Base-by-base conservation (phyloP, 768 basidiomycete species). In the Macrolepiota albuminosa region DNA sequence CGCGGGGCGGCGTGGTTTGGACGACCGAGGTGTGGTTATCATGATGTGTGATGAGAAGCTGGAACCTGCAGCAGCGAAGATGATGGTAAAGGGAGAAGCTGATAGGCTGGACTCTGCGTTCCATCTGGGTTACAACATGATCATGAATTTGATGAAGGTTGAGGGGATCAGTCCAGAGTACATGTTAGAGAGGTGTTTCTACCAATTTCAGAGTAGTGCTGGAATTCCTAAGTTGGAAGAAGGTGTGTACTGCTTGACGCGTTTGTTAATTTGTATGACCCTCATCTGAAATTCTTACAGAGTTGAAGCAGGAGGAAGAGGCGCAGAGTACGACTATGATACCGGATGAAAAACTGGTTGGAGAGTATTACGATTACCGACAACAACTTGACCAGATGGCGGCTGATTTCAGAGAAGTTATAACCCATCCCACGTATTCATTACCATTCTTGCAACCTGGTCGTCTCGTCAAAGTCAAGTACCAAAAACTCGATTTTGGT, bases 41-140 rank as follows among this genome's bases (percentile, higher is more conserved):
- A 91, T 99, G 93, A 98, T 99, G 97, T 91, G 91, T 71, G 97
- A 98, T 72, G 94, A 98, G 76, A 98, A 96, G 74, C 80, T 99
- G 48, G 97, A 98, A 67, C 95, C 97, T 0, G 71, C 83, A 2
- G 85, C 89, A 0, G 95, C 97, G 40, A 98, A 96, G 77, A 82
- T 80, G 56, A 99, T 99, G 97, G 89, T 99, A 67, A 98, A 98
- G 73, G 97, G 97, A 49, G 90, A 96, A 76, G 95, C 97, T 4
- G 96, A 99, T 71, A 81, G 95, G 51, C 78, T 99, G 54, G 95
- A 98, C 72, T 99, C 97, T 6, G 97, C 97, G 4, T 99, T 99
- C 78, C 95, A 98, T 74, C 78, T 99, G 14, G 96, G 97, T 18
- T 99, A 99, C 74, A 99, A 99, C 72, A 99, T 99, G 97, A 84